Conservation (phyloP, 805 yeast species). For the Jamesozyma hellenica region DNA sequence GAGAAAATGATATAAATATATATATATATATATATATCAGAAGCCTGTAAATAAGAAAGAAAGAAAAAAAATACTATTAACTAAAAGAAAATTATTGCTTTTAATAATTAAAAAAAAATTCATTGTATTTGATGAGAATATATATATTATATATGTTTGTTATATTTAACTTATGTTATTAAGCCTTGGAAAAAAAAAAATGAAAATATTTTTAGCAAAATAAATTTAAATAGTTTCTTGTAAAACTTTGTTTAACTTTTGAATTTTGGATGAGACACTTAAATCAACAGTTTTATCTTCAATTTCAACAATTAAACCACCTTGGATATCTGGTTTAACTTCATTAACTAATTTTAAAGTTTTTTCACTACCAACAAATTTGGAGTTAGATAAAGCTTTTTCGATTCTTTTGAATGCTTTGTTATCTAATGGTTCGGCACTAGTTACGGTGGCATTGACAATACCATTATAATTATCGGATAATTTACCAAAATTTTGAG, state of each 20-base stretch:
- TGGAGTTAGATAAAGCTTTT: slow-evolving; percentile 65
- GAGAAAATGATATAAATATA: background rate
- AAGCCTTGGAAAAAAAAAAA: background rate
- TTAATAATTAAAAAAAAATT: background rate
- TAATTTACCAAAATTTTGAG: slow-evolving; percentile 62
- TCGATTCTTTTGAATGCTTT: slow-evolving; percentile 70
- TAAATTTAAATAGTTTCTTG: slow-evolving; percentile 63
- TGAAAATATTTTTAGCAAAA: background rate
- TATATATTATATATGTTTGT: slow-evolving; percentile 1
- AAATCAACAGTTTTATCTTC: slow-evolving; percentile 96
- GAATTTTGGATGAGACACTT: slow-evolving; percentile 72
- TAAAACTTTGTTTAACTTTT: slow-evolving; percentile 81
- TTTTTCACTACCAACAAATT: slow-evolving; percentile 77
- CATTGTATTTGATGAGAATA: background rate
- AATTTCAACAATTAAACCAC: slow-evolving; percentile 92
- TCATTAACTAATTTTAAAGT: slow-evolving; percentile 73
- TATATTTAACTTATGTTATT: no score
- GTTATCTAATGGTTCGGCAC: slow-evolving; percentile 75
- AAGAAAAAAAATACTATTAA: background rate
- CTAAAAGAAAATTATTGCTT: background rate
- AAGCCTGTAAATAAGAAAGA: slow-evolving; percentile 1
- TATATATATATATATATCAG: background rate
- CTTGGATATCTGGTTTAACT: slow-evolving; percentile 83
- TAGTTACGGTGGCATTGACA: slow-evolving; percentile 86
- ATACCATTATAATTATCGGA: slow-evolving; percentile 85